Percentiles rank a stretch among this genome's conserved stretches.
Evolutionary conservation across 208 protist genomes (phyloP).

Genomic region (Acanthamoeba triangularis): DNA sequence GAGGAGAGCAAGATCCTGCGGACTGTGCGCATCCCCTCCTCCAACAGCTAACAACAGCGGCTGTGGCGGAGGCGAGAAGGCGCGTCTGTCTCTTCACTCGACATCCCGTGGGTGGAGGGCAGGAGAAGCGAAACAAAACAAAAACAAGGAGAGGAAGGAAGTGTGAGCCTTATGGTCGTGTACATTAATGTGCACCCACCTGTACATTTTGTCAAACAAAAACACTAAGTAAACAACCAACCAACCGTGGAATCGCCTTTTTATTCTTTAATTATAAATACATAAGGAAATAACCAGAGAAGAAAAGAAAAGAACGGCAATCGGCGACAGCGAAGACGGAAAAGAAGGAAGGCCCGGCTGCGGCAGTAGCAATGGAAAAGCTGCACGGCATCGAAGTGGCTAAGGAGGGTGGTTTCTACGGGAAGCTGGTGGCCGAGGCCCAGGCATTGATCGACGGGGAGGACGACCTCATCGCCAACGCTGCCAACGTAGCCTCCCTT

Average conservation of each 20-base stretch:
- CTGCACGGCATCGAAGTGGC: not conserved
- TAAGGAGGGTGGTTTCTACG: slow-evolving; percentile 8
- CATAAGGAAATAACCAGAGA: too few relatives aligned
- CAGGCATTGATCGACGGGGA: slow-evolving; percentile 37
- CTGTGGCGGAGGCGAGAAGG: too few relatives aligned
- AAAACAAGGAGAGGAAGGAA: not conserved
- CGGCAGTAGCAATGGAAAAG: not conserved
- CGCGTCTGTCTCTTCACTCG: too few relatives aligned
- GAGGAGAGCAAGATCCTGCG: slow-evolving; percentile 69
- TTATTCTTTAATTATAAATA: too few relatives aligned
- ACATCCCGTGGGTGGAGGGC: too few relatives aligned
- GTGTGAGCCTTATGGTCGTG: not conserved
- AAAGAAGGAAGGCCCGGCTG: not conserved
- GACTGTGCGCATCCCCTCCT: slow-evolving; percentile 44
- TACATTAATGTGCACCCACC: not conserved
- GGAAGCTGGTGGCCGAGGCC: slow-evolving; percentile 28
- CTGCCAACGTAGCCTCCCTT: slow-evolving; percentile 69
- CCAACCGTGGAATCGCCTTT: not conserved
- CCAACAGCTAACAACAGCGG: too few relatives aligned
- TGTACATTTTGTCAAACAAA: slow-evolving; percentile 22
- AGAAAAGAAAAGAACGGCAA: not conserved
- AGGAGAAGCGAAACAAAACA: too few relatives aligned
- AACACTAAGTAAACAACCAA: not conserved
- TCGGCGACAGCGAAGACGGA: not conserved
- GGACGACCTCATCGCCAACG: slow-evolving; percentile 66